phyloP scores from a whole-genome alignment of 2,329 filamentous ascomycete species.

The Trichophyton rubrum region DNA sequence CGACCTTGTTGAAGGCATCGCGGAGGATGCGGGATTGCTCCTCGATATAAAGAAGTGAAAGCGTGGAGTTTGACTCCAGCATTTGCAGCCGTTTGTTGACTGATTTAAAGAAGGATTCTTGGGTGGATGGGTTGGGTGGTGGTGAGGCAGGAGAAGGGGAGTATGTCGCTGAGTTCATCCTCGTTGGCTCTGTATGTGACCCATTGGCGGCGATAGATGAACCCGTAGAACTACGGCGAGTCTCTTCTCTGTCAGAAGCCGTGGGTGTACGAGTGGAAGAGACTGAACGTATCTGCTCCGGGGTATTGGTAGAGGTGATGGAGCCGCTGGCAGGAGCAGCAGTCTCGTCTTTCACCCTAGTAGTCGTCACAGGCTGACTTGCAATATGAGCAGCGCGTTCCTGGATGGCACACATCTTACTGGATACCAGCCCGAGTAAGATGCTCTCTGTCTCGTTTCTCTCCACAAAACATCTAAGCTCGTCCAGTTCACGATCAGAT shows the following conservation, averaged over 20 bases:
- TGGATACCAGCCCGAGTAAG: conserved; percentile 6
- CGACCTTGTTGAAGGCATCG: conserved; percentile 73
- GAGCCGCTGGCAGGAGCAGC: neutral
- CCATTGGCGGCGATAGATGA: neutral
- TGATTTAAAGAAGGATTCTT: conserved; percentile 96
- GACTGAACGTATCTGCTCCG: neutral
- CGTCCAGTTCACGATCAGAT: conserved; percentile 6
- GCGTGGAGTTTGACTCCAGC: conserved; percentile 80
- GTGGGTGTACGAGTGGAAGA: neutral
- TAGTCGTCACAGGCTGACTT: neutral
- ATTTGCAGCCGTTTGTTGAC: conserved; percentile 85
- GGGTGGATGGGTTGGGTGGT: conserved; percentile 63
- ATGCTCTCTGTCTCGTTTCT: conserved; percentile 11
- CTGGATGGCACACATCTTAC: conserved; percentile 10
- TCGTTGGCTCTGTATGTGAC: conserved; percentile 1
- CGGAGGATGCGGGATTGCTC: conserved; percentile 85
- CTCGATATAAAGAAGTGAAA: conserved; percentile 92
- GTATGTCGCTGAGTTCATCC: conserved; percentile 22
- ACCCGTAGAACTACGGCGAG: neutral
- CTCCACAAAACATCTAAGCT: conserved; percentile 9
- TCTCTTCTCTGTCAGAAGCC: neutral
- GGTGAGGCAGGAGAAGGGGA: conserved; percentile 22
- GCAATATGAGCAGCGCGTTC: conserved; percentile 1
- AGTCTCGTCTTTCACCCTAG: neutral
- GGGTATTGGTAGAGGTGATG: neutral